Evolutionary conservation across 768 basidiomycete genomes (phyloP), one percentile per base, ranked within the genome.

Genomic region (Botryobasidium botryosum): DNA sequence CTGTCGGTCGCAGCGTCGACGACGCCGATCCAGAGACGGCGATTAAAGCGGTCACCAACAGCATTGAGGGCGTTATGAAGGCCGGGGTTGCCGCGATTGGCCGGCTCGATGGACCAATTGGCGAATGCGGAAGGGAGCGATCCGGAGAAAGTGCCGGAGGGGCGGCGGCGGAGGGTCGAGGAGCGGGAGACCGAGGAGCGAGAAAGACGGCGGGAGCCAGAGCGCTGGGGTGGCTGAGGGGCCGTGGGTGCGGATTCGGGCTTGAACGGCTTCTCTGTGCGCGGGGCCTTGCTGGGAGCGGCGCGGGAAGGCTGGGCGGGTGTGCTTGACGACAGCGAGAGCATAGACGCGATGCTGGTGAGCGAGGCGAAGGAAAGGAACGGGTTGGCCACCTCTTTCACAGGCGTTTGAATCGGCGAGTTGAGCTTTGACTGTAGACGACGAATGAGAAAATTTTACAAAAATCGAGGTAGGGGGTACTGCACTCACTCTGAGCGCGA

Each of bases 61-160:
- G 77, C 79, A 18, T 62, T 59, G 3, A 90, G 57, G 17, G 85
- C 85, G 50, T 90, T 90, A 56, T 79, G 79, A 40, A 88, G 65
- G 7, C 85, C 85, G 13, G 82, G 82, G 52, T 88, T 88, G 53
- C 79, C 75, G 51, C 79, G 80, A 0, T 74, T 67, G 54, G 84
- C 86, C n/a, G 65, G 62, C 7, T 68, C 67, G 27, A 71, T 59
- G 8, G 15, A 39, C 10, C 37, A 10, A 18, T 8, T 23, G 12
- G 12, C 37, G 37, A 18, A 15, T 20, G 37, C 21, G 44, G 39
- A 23, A 24, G 10, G 51, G 43, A 26, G 46, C 29, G 18, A 40
- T 32, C 45, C 29, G 42, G 23, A 33, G 27, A 26, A 37, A 24
- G n/a, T 32, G 15, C 13, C 38, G 21, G 48, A 20, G 24, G 46